Evolutionary conservation across 768 basidiomycete genomes (phyloP).

Genomic region (Boletellus sp.): DNA sequence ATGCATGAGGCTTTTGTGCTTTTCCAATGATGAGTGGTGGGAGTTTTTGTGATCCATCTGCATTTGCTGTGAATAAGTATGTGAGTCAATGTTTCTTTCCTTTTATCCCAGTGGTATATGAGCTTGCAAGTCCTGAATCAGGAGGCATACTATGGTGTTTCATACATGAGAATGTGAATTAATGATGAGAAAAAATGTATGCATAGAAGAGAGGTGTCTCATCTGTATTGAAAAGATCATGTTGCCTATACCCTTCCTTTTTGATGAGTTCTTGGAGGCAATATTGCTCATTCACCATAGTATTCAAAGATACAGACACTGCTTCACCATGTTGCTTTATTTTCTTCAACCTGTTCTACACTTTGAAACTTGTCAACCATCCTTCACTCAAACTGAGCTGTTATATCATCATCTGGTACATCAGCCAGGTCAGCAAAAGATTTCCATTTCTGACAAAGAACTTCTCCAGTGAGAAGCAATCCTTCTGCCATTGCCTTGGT

Average conservation of each 20-base stretch:
- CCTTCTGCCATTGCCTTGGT: background rate
- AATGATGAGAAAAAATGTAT: constrained; percentile 10
- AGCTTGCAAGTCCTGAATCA: background rate
- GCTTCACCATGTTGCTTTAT: constrained; percentile 35
- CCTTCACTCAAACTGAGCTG: constrained; percentile 28
- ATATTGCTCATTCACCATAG: constrained; percentile 24
- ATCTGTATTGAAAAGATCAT: constrained; percentile 37
- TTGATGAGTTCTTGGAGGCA: constrained; percentile 27
- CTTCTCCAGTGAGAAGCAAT: too few relatives aligned
- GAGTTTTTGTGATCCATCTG: constrained; percentile 1
- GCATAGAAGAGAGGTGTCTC: constrained; percentile 35
- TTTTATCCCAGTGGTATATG: background rate
- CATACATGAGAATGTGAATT: background rate
- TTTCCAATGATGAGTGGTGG: constrained; percentile 9
- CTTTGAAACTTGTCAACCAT: constrained; percentile 18
- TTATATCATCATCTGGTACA: background rate
- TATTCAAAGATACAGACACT: constrained; percentile 15
- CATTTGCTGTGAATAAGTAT: background rate
- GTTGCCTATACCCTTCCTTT: constrained; percentile 22
- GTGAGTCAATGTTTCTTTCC: constrained; percentile 1
- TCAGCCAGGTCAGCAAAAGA: constrained; percentile 16
- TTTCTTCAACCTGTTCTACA: background rate
- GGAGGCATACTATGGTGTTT: background rate
- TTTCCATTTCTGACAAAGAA: constrained; percentile 26
- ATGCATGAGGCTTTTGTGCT: background rate